Evolutionary conservation across 495 filamentous ascomycete genomes (phyloP), one percentile per base, ranked within the genome.

Genomic region (Podospora pseudopauciseta): DNA sequence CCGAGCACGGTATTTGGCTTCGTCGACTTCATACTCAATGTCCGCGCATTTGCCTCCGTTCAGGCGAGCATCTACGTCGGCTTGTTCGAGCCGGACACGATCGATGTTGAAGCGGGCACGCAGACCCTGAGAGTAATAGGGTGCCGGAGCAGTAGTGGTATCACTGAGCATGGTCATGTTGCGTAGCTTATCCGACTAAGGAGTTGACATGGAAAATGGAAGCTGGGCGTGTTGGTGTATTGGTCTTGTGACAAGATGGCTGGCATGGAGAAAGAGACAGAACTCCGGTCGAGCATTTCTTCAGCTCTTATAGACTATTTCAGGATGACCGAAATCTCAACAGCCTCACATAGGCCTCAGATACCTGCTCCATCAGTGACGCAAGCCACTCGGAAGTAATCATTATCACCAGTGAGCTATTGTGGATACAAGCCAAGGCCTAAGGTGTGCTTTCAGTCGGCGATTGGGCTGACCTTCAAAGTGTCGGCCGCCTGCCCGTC

Each of bases 91-190:
- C 13, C 72, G 65, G 66, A 72, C 55, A 1, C 68, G 70, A 61
- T 74, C 72, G 53, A 70, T 69, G 6, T 71, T 30, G 70, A 70
- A 74, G 32, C 72, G 70, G 5, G 72, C 72, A 16, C 72, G 72
- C 0, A 74, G 71, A 19, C 72, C 72, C 23, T 70, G 70, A 9
- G 72, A 74, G 58, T 74, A 74, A 64, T 74, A 74, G 11, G 66
- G 64, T 18, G 34, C 61, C 13, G 61, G 32, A 18, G 23, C 11
- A 49, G 32, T 3, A n/a, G 61, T 0, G 61, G 60, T 5, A 15
- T 5, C 13, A 32, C 16, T 28, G 13, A 49, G 28, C 61, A 63
- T 63, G 3, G 61, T 32, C 61, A 63, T 63, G 18, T 55, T 55
- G 20, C 11, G 23, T 27, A 4, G 1, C 23, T 23, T 23, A 23